Evolutionary conservation across 2,329 filamentous ascomycete genomes (phyloP), one percentile per base, ranked within the genome.

Genomic region (Teratosphaeria nubilosa): DNA sequence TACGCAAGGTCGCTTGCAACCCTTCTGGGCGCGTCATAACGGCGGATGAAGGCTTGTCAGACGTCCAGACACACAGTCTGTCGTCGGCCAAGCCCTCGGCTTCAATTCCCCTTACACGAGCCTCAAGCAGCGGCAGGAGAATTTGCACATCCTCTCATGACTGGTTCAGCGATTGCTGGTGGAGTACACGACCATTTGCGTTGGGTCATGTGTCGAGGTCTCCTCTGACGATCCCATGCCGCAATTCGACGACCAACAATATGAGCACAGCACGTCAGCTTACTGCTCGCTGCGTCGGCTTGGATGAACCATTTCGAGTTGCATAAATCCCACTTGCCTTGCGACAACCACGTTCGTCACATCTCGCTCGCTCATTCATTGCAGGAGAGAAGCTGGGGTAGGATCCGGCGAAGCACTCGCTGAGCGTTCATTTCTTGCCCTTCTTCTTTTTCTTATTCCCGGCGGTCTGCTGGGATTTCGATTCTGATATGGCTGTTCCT

Each of bases 371-470:
- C 41, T 22, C 41, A 20, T 9, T n/a, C n/a, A 2, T 48, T 22
- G 9, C 41, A 3, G n/a, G 1, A n/a, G 20, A 48, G 41, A 48
- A n/a, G 41, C 5, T 22, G 41, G 6, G 9, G 9, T 30, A 30
- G 27, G 27, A 30, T 30, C 9, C 41, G 10, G 41, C 41, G 20
- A 20, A 48, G 16, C 41, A 48, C 20, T n/a, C 41, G 5, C n/a
- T 48, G 41, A 5, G n/a, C 41, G 24, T 32, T 70, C 67, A 78
- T 72, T 77, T 78, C 73, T 79, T 79, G 54, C 75, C 74, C 68
- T 77, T 78, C 69, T 78, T 78, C 65, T 78, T 79, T 69, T 78
- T 79, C 69, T 30, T 53, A 22, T 78, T 78, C 48, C 70, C 71
- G 20, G 72, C 75, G 6, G 31, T 41, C 52, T 62, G 63, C 52